Conservation (phyloP, 768 basidiomycete genomes). For the Hirschioporus abietinus region DNA sequence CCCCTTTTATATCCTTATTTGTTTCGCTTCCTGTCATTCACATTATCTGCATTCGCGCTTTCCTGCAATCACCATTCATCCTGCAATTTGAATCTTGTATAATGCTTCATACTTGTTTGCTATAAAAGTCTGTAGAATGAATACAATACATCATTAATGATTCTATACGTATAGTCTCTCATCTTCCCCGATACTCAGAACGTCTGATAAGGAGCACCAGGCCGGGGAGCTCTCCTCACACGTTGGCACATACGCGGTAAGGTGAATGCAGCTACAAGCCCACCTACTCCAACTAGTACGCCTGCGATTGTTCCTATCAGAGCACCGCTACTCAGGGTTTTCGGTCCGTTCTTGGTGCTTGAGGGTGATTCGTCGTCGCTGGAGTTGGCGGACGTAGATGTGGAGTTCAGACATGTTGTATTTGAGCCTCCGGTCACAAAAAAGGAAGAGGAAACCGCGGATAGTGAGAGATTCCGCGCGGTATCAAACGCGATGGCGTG, state of each 20-base stretch:
- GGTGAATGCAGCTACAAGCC: constrained; percentile 21
- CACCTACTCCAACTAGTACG: constrained; percentile 17
- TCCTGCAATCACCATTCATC: not conserved
- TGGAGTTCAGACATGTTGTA: constrained; percentile 11
- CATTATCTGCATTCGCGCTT: constrained; percentile 4
- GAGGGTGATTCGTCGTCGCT: constrained; percentile 7
- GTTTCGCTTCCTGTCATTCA: constrained; percentile 14
- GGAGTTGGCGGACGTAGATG: not conserved
- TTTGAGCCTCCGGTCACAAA: constrained; percentile 23
- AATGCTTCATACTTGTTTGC: constrained; percentile 1
- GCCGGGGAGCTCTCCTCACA: constrained; percentile 13
- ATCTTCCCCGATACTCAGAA: constrained; percentile 14
- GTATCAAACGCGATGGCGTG: constrained; percentile 23
- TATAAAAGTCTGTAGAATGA: constrained; percentile 6
- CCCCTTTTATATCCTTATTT: constrained; percentile 26
- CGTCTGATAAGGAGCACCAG: constrained; percentile 16
- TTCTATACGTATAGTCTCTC: constrained; percentile 12
- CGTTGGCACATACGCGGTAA: constrained; percentile 20
- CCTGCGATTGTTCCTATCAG: constrained; percentile 24
- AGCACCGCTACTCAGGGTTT: constrained; percentile 15
- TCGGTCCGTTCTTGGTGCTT: constrained; percentile 2
- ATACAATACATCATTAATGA: constrained; percentile 7
- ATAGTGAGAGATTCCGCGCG: constrained; percentile 13
- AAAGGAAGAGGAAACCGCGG: constrained; percentile 25
- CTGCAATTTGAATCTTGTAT: constrained; percentile 7